phyloP scores from a whole-genome alignment of 2,329 filamentous ascomycete genomes.

The Curvularia lunata region DNA sequence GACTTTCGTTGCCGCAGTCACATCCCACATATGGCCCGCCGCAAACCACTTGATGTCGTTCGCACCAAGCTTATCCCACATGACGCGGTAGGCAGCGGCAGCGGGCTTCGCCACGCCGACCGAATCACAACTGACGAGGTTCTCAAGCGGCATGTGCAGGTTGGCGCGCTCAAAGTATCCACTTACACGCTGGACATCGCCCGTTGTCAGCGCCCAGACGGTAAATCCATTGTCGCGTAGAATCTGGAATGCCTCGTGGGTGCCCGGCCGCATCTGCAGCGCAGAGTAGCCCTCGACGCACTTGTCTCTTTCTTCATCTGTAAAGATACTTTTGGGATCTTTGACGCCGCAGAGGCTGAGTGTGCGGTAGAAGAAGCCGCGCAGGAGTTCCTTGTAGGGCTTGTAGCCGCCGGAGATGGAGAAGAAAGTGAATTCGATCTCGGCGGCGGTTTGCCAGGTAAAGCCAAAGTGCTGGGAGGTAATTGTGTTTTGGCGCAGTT shows the following conservation, averaged over 20 bases:
- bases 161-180: constrained; percentile 60
- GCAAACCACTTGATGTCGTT: constrained; percentile 61
- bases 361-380: constrained; percentile 20
- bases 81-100: constrained; percentile 54
- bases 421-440: constrained; percentile 25
- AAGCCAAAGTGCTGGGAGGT: constrained; percentile 20
- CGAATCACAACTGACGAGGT: constrained; percentile 60
- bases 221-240: constrained; percentile 18
- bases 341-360: constrained; percentile 14
- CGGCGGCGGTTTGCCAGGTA: constrained; percentile 22
- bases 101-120: constrained; percentile 59
- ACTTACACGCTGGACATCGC: constrained; percentile 44
- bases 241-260: constrained; percentile 11
- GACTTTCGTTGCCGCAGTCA: constrained; percentile 58
- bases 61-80: constrained; percentile 52
- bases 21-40: constrained; percentile 67
- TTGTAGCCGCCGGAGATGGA: constrained; percentile 18
- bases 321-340: constrained; percentile 10
- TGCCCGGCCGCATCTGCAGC: constrained; percentile 11
- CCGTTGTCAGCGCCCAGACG: constrained; percentile 21
- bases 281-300: constrained; percentile 19
- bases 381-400: constrained; percentile 17
- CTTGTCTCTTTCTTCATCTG: constrained; percentile 14
- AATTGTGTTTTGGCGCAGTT: constrained; percentile 13
- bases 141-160: constrained; percentile 59